Evolutionary conservation across 495 filamentous ascomycete genomes (phyloP), one percentile per base, ranked within the genome.

Genomic region (Xylaria flabelliformis): DNA sequence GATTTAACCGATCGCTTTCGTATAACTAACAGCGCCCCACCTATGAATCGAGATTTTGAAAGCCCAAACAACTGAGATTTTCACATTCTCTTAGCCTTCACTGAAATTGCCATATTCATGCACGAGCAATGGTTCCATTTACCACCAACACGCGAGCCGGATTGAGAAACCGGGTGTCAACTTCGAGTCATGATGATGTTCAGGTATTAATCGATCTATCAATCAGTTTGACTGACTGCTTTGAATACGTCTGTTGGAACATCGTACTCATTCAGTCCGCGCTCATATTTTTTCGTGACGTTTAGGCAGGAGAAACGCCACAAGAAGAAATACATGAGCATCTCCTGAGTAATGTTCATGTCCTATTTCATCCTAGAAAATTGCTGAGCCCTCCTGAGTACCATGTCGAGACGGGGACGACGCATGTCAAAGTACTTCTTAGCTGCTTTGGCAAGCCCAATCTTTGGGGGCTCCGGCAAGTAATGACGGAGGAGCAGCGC

Each of bases 401-500:
- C 69, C 59, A 64, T 71, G 36, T 55, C 69, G 13, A 71, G 48
- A 34, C 69, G 69, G 6, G 69, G 59, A 71, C 69, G 69, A 46
- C 69, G 68, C 0, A 70, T 46, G 13, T 64, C 59, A 7, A 59
- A 70, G 29, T 70, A 70, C 19, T 64, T 19, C 13, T 34, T 41
- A 19, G 32, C 44, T 5, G 59, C 69, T 29, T 29, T 48, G 29
- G 34, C 58, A 26, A 68, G 36, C 12, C 56, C 58, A 64, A 39
- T 44, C 12, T 62, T 50, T 32, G 12, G 15, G 8, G 42, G 36
- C 58, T 71, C 48, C 24, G 21, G n/a, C 48, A 71, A 39, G 59
- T 71, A 56, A 63, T 70, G 74, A 3, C 59, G 72, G 32, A 79
- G 67, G 24, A 79, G 64, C 2, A 79, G 69, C 8, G 75, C 74